Percentiles rank a stretch among this genome's conserved stretches.
Conservation (phyloP, 306 rosid genomes). For the Erythrophleum fordii region DNA sequence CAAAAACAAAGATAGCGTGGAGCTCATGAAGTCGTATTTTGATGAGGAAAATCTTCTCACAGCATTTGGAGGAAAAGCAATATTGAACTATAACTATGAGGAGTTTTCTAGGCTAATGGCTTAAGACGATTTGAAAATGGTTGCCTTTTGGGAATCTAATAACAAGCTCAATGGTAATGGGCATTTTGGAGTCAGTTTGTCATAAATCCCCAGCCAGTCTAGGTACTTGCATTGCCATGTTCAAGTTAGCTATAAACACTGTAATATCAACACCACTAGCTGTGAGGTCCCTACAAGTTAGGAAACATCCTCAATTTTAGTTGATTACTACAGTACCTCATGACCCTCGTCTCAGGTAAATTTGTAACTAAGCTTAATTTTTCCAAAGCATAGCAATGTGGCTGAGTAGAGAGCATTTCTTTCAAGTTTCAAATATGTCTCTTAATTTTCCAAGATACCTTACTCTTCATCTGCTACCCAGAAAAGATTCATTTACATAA, state of each 20-base stretch:
- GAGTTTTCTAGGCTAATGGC: constrained; percentile 75
- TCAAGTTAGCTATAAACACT: constrained; percentile 17
- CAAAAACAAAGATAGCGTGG: constrained; percentile 76
- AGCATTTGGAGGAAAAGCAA: constrained; percentile 82
- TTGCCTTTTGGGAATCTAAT: constrained; percentile 62
- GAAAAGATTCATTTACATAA: constrained; percentile 37
- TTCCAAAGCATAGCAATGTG: constrained; percentile 11
- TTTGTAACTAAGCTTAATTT: constrained; percentile 27
- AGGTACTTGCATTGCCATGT: constrained; percentile 21
- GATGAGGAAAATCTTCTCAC: constrained; percentile 87
- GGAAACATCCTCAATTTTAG: background rate
- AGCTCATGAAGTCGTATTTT: constrained; percentile 78
- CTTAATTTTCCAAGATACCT: background rate
- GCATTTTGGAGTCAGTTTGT: constrained; percentile 41
- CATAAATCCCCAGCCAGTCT: constrained; percentile 23
- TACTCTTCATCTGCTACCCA: background rate
- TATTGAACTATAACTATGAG: constrained; percentile 66
- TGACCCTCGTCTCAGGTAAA: background rate
- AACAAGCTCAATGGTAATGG: constrained; percentile 51
- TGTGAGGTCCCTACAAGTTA: background rate
- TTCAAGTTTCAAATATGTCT: constrained; percentile 24
- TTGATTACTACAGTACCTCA: background rate
- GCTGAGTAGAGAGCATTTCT: background rate
- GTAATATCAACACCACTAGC: constrained; percentile 10
- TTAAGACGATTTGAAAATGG: constrained; percentile 73